Evolutionary conservation across 805 yeast genomes (phyloP).

Genomic region (Yamadazyma sp.): DNA sequence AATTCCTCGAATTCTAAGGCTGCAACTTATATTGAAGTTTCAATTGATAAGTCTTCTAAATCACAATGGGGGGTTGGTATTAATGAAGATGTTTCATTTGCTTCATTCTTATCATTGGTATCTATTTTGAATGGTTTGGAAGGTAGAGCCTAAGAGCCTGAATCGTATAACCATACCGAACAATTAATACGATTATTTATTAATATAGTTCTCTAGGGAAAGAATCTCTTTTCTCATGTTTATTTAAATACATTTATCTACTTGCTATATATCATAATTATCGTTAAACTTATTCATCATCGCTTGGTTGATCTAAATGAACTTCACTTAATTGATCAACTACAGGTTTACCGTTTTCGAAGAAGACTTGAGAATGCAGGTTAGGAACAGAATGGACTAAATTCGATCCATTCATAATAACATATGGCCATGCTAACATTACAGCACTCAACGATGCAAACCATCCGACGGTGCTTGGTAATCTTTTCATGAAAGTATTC

Average conservation of each 20-base stretch:
- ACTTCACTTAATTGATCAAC: constrained; percentile 14
- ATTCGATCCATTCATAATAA: constrained; percentile 7
- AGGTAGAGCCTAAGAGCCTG: no score
- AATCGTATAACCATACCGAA: no score
- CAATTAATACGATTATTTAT: no score
- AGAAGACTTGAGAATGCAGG: constrained; percentile 9
- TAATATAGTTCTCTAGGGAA: no score
- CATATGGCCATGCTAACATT: constrained; percentile 13
- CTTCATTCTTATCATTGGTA: constrained; percentile 68
- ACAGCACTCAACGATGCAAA: constrained; percentile 6
- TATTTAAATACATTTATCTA: neutral
- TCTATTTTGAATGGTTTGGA: constrained; percentile 56
- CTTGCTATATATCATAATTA: neutral
- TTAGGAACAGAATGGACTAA: constrained; percentile 10
- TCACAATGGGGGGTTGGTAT: constrained; percentile 88
- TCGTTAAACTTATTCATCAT: neutral
- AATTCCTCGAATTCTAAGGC: constrained; percentile 69
- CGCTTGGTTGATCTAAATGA: constrained; percentile 8
- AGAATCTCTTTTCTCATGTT: no score
- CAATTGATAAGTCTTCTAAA: constrained; percentile 31
- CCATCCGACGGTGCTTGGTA: constrained; percentile 9
- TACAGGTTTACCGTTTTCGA: constrained; percentile 6
- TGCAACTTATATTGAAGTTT: constrained; percentile 60
- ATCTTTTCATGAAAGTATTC: constrained; percentile 6
- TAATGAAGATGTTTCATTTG: constrained; percentile 84